Evolutionary conservation across 225 moss, liverwort and hornwort genomes (phyloP).

Genomic region (Bryoerythrophyllum caledonicum): DNA sequence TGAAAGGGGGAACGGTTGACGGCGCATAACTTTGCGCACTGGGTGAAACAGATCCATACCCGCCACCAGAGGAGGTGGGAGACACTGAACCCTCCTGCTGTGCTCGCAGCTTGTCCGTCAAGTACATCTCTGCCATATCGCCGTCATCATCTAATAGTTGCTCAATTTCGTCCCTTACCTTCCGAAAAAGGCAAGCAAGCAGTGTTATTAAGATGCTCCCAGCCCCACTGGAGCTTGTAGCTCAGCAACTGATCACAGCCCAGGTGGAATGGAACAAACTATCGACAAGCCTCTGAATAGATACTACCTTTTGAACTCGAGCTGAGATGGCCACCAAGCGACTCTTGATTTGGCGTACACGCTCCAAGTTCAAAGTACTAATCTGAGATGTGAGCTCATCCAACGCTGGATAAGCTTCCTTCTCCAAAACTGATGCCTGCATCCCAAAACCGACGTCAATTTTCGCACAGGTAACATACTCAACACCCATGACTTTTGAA

Average conservation of each 20-base stretch:
- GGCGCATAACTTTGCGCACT: constrained; percentile 22
- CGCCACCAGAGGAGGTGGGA: constrained; percentile 56
- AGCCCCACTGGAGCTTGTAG: not conserved
- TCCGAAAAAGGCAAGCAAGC: constrained; percentile 4
- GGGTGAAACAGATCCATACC: constrained; percentile 59
- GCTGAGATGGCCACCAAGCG: constrained; percentile 93
- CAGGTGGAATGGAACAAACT: not conserved
- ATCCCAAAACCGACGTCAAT: constrained; percentile 22
- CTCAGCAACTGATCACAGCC: not conserved
- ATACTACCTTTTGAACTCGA: constrained; percentile 87
- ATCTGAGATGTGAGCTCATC: constrained; percentile 92
- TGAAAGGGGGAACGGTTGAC: constrained; percentile 23
- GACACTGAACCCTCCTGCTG: constrained; percentile 71
- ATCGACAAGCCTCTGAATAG: not conserved
- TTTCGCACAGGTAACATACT: not conserved
- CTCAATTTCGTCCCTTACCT: constrained; percentile 99
- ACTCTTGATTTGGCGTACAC: constrained; percentile 96
- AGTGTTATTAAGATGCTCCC: constrained; percentile 11
- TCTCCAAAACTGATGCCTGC: constrained; percentile 76
- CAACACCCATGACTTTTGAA: not conserved
- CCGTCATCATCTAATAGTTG: constrained; percentile 97
- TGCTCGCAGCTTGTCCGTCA: constrained; percentile 84
- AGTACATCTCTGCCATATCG: constrained; percentile 99
- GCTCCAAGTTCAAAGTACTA: constrained; percentile 94
- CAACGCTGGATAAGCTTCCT: constrained; percentile 91